These are phyloP conservation scores for Neoconidiobolus thromboides DNA, from an alignment of 371 early-diverging fungal species.

Conservation along the genomic window DNA sequence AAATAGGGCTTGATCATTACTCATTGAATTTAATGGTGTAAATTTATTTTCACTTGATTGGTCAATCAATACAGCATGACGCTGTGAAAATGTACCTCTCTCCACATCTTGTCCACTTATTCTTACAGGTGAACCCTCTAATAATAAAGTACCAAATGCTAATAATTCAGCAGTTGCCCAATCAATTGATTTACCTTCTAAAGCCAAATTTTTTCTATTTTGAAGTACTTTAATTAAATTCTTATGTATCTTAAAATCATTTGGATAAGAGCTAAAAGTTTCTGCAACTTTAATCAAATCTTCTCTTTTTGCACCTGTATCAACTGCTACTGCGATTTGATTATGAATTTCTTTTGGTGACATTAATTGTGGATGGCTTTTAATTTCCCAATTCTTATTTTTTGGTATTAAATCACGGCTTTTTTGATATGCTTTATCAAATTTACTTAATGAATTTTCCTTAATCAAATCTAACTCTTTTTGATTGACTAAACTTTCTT, in stretches of 20 bases:
- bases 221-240: conserved; percentile 78
- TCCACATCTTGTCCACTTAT: conserved; percentile 96
- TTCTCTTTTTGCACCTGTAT: conserved; percentile 38
- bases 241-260: conserved; percentile 48
- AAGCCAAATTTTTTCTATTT: conserved; percentile 44
- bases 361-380: background rate
- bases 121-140: conserved; percentile 69
- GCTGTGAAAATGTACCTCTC: conserved; percentile 92
- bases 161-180: conserved; percentile 95
- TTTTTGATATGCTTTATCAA: conserved; percentile 37
- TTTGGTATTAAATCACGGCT: conserved; percentile 31
- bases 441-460: conserved; percentile 21
- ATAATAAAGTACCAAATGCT: conserved; percentile 73
- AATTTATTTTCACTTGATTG: conserved; percentile 40
- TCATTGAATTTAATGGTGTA: conserved; percentile 61
- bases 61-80: conserved; percentile 77
- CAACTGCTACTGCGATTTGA: conserved; percentile 4
- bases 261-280: conserved; percentile 45
- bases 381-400: conserved; percentile 8
- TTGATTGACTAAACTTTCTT: conserved; percentile 14
- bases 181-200: conserved; percentile 55
- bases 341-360: background rate
- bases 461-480: conserved; percentile 30
- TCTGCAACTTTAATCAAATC: conserved; percentile 42
- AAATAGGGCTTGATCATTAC: conserved; percentile 34